Evolutionary conservation across 2,329 filamentous ascomycete species (phyloP).

Genomic region (Fusarium austroafricanum): DNA sequence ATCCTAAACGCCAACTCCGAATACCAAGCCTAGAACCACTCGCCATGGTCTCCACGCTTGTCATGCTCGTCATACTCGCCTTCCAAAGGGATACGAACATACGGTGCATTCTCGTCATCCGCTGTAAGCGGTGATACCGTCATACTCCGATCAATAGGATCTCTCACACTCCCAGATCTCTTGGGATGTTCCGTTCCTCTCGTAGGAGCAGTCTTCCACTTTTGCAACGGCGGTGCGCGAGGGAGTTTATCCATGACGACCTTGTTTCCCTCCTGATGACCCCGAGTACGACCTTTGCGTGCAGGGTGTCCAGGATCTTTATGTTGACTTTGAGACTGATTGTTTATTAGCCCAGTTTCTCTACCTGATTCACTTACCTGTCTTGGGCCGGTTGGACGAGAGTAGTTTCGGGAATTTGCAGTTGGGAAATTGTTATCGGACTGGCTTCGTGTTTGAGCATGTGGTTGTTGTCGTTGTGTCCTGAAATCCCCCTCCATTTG

Average conservation of each 20-base stretch:
- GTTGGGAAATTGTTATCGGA: neutral
- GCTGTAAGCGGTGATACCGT: constrained; percentile 20
- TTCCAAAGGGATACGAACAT: neutral
- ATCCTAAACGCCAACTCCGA: neutral
- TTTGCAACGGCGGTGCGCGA: neutral
- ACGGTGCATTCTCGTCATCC: neutral
- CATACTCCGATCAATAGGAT: neutral
- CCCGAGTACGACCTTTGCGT: neutral
- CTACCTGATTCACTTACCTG: constrained; percentile 5
- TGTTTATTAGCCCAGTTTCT: constrained; percentile 10
- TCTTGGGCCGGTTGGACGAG: neutral
- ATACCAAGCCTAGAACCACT: neutral
- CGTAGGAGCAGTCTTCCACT: neutral
- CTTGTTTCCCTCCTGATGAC: neutral
- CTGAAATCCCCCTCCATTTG: neutral
- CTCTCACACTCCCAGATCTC: neutral
- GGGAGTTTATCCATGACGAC: neutral
- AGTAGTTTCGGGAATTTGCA: neutral
- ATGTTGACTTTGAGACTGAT: neutral
- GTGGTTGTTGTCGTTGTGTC: too few species aligned
- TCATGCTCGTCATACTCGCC: constrained; percentile 1
- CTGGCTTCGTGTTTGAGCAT: too few species aligned
- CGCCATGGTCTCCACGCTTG: too few species aligned
- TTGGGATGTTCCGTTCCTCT: neutral
- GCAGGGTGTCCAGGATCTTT: neutral